Evolutionary conservation across 768 basidiomycete species (phyloP), one percentile per base, ranked within the genome.

Genomic region (Collybia mongolica): DNA sequence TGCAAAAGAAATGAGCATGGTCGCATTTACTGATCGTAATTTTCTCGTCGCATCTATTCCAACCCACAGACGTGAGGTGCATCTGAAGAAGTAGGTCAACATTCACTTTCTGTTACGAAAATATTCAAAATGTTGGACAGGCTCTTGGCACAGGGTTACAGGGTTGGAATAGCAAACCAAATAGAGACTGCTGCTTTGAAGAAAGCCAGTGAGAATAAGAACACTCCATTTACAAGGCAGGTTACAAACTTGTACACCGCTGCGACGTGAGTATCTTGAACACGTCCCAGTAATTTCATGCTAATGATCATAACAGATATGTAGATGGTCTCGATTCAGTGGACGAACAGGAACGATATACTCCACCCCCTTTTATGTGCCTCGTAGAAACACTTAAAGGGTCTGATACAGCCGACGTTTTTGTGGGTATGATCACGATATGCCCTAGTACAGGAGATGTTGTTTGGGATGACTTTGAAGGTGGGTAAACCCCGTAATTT

Each of bases 371-470:
- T 12, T 68, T 91, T 5, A 74, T 97, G 39, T 82, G 94, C 60
- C 80, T 92, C 43, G 59, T 98, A 17, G 84, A 89, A 40, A 87
- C 93, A 57, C 42, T 49, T 32, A 68, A 68, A 48, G 51, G 47
- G 15, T 51, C 50, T 1, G 61, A 57, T 32, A 49, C 64, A 15
- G 63, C 57, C 17, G 65, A 75, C 44, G 77, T 82, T 3, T 68
- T 59, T 1, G 76, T 98, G 36, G 86, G 86, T 6, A 73, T 98
- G 67, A 76, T 98, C 28, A 80, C 82, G 14, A 83, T 97, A 14
- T 83, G 84, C 49, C 91, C 94, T 0, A 84, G 84, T 41, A 97
- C 93, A 0, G 96, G 96, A 1, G 95, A 97, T 56, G 88, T 99
- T 2, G 71, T 93, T 2, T 98, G 92, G 83, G 96, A 99, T 60